Evolutionary conservation across 2,329 filamentous ascomycete genomes (phyloP).

Genomic region (Conoideocrella luteorostrata): DNA sequence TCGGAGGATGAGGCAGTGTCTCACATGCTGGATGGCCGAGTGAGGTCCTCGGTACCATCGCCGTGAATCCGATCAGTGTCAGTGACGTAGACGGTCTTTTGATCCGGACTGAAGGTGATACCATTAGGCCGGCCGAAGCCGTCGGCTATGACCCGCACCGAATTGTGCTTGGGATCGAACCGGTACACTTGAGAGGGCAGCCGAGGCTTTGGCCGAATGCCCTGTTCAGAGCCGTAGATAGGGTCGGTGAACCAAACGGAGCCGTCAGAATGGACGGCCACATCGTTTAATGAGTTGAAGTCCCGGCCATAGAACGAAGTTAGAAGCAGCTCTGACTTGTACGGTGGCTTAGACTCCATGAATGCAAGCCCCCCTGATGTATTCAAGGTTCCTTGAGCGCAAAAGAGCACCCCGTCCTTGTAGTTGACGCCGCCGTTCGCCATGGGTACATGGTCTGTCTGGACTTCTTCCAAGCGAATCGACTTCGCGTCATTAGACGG

Average conservation of each 20-base stretch:
- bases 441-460: constrained; percentile 30
- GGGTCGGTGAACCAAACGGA: constrained; percentile 46
- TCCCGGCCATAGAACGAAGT: constrained; percentile 35
- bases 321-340: constrained; percentile 22
- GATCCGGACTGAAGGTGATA: constrained; percentile 39
- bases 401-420: constrained; percentile 32
- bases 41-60: constrained; percentile 23
- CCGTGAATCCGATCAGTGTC: constrained; percentile 32
- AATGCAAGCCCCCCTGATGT: constrained; percentile 21
- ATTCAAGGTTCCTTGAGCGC: constrained; percentile 29
- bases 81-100: constrained; percentile 37
- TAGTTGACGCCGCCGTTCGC: constrained; percentile 45
- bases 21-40: constrained; percentile 20
- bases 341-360: constrained; percentile 26
- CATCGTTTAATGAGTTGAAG: constrained; percentile 45
- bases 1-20: constrained; percentile 3
- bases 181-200: constrained; percentile 43
- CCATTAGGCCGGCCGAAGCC: constrained; percentile 41
- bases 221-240: constrained; percentile 40
- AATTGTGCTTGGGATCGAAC: constrained; percentile 32
- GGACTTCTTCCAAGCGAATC: constrained; percentile 26
- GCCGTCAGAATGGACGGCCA: constrained; percentile 35
- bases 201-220: constrained; percentile 35
- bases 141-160: constrained; percentile 39
- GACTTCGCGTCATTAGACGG: constrained; percentile 5